phyloP scores from a whole-genome alignment of 2,329 filamentous ascomycete genomes.

The Microsporum ferrugineum region DNA sequence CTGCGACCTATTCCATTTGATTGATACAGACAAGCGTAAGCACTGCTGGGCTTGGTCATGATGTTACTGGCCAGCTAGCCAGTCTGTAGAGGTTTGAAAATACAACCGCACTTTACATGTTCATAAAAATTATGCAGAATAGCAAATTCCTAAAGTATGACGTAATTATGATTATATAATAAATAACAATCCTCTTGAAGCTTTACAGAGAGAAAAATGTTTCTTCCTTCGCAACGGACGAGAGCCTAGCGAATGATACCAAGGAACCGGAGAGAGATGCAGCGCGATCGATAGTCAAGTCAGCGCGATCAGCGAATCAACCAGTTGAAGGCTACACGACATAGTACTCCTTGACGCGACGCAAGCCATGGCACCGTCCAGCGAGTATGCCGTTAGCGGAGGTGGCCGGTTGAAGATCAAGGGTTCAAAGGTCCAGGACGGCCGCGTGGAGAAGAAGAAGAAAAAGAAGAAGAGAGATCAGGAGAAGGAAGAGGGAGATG shows the following conservation, averaged over 20 bases:
- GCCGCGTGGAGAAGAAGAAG: slow-evolving; percentile 19
- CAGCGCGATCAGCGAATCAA: not conserved
- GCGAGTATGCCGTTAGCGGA: slow-evolving; percentile 23
- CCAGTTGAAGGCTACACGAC: not conserved
- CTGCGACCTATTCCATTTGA: slow-evolving; percentile 44
- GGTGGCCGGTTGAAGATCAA: slow-evolving; percentile 76
- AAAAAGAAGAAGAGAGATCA: slow-evolving; percentile 18
- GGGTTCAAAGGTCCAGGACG: slow-evolving; percentile 52
- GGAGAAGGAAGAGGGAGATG: slow-evolving; percentile 15
- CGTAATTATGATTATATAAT: not conserved
- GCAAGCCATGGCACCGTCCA: slow-evolving; percentile 10
- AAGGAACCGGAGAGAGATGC: not conserved
- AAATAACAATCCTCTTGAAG: not conserved
- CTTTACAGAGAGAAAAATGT: not conserved
- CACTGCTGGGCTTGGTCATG: not conserved
- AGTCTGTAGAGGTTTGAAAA: not conserved
- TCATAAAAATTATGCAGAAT: not conserved
- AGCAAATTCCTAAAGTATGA: not conserved
- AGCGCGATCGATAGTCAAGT: not conserved
- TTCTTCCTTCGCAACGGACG: not conserved
- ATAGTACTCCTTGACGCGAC: not conserved
- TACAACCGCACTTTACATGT: not conserved
- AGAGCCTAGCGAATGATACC: not conserved
- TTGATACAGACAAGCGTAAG: slow-evolving; percentile 14
- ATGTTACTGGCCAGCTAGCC: not conserved